phyloP scores from a whole-genome alignment of 108 stramenopile species.

The Cylindrotheca closterium region DNA sequence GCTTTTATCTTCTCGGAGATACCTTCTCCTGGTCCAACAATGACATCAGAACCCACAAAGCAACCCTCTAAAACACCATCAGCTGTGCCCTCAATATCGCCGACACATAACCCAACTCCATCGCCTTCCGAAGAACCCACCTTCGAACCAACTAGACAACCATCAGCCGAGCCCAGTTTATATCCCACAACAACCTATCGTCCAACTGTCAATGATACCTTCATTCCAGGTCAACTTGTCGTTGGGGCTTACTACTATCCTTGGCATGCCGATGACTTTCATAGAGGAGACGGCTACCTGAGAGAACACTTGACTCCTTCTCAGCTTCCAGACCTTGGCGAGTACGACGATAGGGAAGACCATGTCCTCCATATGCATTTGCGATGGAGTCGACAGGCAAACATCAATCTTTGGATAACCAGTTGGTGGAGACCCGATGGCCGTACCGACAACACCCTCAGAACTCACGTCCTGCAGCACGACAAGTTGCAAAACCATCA shows the following conservation, averaged over 20 bases:
- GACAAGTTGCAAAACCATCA: constrained; percentile 24
- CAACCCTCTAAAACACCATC: too few relatives aligned
- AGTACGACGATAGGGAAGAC: constrained; percentile 26
- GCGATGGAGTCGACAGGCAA: constrained; percentile 26
- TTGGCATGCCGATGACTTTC: constrained; percentile 29
- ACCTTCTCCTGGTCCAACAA: too few relatives aligned
- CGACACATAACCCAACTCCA: too few relatives aligned
- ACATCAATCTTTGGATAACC: constrained; percentile 30
- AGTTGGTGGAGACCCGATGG: constrained; percentile 46
- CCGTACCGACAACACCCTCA: constrained; percentile 26
- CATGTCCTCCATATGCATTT: constrained; percentile 23
- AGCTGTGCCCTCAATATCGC: too few relatives aligned
- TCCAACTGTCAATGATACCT: too few relatives aligned
- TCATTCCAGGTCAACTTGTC: too few relatives aligned
- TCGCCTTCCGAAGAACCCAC: too few relatives aligned
- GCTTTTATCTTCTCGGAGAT: too few relatives aligned
- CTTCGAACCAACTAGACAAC: too few relatives aligned
- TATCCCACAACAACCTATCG: too few relatives aligned
- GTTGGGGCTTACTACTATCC: constrained; percentile 38
- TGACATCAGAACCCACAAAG: too few relatives aligned
- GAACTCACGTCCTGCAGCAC: constrained; percentile 36
- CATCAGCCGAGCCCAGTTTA: too few relatives aligned
- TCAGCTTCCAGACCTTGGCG: constrained; percentile 19
- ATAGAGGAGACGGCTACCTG: constrained; percentile 12
- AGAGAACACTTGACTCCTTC: constrained; percentile 17